Conservation (phyloP, 805 yeast genomes). For the Nakazawaea holstii region DNA sequence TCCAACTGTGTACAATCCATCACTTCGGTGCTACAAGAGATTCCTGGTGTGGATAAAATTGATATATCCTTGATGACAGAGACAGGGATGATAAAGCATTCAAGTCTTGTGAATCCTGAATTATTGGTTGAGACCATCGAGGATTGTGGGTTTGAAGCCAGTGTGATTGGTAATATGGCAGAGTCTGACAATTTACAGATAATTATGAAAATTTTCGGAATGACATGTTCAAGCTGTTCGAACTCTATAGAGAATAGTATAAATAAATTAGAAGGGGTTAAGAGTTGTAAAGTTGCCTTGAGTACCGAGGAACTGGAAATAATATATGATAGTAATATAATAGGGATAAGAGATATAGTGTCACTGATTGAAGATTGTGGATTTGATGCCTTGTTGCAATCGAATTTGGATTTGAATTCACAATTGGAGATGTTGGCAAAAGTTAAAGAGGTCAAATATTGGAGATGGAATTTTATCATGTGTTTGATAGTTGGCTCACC, state of each 20-base stretch:
- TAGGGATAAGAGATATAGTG: conserved; percentile 65
- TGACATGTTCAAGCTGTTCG: conserved; percentile 57
- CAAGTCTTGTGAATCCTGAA: conserved; percentile 24
- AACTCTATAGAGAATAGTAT: conserved; percentile 44
- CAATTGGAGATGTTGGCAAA: conserved; percentile 69
- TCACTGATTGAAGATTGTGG: conserved; percentile 45
- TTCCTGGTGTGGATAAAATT: conserved; percentile 48
- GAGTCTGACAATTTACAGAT: conserved; percentile 11
- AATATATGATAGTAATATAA: conserved; percentile 38
- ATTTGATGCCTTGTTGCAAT: conserved; percentile 43
- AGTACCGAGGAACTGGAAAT: conserved; percentile 52
- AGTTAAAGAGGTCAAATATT: conserved; percentile 63
- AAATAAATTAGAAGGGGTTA: conserved; percentile 40
- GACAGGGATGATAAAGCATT: conserved; percentile 56
- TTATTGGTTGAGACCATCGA: conserved; percentile 53
- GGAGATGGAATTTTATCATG: conserved; percentile 54
- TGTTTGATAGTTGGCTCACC: conserved; percentile 60
- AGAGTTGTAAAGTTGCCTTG: conserved; percentile 42
- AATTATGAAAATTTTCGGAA: conserved; percentile 43
- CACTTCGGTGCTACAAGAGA: conserved; percentile 41
- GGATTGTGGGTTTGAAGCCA: conserved; percentile 65
- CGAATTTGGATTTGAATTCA: conserved; percentile 51
- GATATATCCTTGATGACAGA: conserved; percentile 75
- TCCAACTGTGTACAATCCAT: conserved; percentile 76
- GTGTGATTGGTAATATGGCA: conserved; percentile 6